Evolutionary conservation across 768 basidiomycete species (phyloP).

Genomic region (Pisolithus marmoratus): DNA sequence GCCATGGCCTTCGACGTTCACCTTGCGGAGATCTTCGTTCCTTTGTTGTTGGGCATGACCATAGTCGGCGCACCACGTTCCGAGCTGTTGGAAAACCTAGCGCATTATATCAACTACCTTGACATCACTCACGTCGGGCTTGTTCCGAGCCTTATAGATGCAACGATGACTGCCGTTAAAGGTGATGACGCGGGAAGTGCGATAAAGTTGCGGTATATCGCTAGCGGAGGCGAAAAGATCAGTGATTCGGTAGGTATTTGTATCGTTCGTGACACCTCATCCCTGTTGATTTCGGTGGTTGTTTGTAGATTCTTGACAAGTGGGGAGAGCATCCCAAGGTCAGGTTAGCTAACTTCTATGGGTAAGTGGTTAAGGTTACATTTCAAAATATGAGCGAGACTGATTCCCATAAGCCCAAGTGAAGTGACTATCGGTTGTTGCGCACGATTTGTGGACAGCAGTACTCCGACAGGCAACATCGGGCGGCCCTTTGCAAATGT

Average conservation of each 20-base stretch:
- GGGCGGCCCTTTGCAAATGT: conserved; percentile 35
- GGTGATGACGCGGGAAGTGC: conserved; percentile 25
- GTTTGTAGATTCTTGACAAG: conserved; percentile 35
- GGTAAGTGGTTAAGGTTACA: conserved; percentile 18
- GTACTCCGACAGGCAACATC: conserved; percentile 38
- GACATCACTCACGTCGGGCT: conserved; percentile 45
- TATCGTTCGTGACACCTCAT: background rate
- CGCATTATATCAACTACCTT: conserved; percentile 35
- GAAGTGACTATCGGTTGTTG: conserved; percentile 51
- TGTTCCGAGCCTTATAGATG: conserved; percentile 49
- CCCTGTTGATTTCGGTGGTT: background rate
- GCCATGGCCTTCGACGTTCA: conserved; percentile 52
- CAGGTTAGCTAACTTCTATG: conserved; percentile 45
- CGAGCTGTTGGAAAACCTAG: conserved; percentile 36
- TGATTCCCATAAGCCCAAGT: conserved; percentile 30
- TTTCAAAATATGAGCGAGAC: background rate
- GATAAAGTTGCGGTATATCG: conserved; percentile 38
- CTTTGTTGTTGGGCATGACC: conserved; percentile 40
- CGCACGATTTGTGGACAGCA: conserved; percentile 36
- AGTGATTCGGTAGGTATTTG: conserved; percentile 37
- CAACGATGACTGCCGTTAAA: conserved; percentile 32
- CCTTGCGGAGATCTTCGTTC: conserved; percentile 38
- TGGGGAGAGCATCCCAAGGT: conserved; percentile 43
- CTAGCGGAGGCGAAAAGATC: conserved; percentile 49
- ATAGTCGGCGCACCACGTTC: conserved; percentile 37